Evolutionary conservation across 2,329 filamentous ascomycete genomes (phyloP).

Genomic region (Monosporascus sp.): DNA sequence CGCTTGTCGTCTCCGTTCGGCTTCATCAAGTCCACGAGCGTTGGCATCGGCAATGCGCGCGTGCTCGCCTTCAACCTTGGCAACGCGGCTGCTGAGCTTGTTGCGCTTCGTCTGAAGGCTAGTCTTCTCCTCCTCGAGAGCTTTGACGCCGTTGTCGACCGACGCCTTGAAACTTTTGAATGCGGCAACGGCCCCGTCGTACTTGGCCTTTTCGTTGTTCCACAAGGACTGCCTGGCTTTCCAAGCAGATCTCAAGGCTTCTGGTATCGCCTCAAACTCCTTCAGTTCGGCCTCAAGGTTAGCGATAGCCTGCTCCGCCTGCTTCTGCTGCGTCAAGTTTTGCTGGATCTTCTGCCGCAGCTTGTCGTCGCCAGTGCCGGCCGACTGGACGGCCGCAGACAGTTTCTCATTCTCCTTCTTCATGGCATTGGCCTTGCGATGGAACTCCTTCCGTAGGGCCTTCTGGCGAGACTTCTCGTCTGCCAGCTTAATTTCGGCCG

Average conservation of each 20-base stretch:
- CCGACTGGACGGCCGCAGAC: conserved; percentile 59
- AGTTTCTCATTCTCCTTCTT: conserved; percentile 71
- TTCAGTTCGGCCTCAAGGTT: conserved; percentile 56
- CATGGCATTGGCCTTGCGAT: conserved; percentile 59
- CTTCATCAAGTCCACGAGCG: conserved; percentile 58
- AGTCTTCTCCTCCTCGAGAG: conserved; percentile 58
- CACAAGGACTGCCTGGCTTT: conserved; percentile 48
- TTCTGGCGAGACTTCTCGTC: conserved; percentile 67
- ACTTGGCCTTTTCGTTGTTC: conserved; percentile 51
- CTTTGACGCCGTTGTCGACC: conserved; percentile 58
- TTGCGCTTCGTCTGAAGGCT: conserved; percentile 63
- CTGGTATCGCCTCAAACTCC: conserved; percentile 57
- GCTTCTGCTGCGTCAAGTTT: conserved; percentile 68
- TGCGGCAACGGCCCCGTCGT: conserved; percentile 50
- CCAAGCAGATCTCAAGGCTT: conserved; percentile 55
- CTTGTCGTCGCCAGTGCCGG: conserved; percentile 70
- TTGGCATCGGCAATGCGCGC: conserved; percentile 67
- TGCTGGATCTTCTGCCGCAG: conserved; percentile 70
- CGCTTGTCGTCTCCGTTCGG: conserved; percentile 52
- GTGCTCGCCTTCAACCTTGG: conserved; percentile 68
- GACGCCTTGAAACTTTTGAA: conserved; percentile 55
- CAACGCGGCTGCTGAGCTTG: conserved; percentile 65
- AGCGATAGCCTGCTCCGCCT: conserved; percentile 51
- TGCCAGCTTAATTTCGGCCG: conserved; percentile 63
- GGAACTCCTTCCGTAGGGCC: conserved; percentile 68